phyloP scores from a whole-genome alignment of 805 yeast genomes.

The Candida suzukii region DNA sequence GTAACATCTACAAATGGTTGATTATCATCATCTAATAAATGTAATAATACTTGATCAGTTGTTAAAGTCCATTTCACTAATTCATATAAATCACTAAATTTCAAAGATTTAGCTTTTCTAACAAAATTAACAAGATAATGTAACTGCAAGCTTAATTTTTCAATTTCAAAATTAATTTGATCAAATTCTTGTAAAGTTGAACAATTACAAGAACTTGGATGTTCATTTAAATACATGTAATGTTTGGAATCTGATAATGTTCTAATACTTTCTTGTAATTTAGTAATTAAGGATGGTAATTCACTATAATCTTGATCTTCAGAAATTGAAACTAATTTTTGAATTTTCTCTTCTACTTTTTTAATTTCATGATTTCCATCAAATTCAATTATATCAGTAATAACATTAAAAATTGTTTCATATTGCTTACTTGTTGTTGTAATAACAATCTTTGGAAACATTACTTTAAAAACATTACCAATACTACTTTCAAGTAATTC shows the following conservation, averaged over 20 bases:
- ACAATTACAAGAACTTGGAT: constrained; percentile 2
- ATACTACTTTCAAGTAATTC: constrained; percentile 8
- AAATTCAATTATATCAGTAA: constrained; percentile 34
- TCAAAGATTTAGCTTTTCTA: constrained; percentile 19
- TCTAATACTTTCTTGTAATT: constrained; percentile 17
- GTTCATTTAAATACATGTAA: constrained; percentile 1
- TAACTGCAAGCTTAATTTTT: constrained; percentile 16
- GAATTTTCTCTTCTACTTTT: constrained; percentile 31
- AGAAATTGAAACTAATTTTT: constrained; percentile 22
- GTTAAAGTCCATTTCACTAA: constrained; percentile 49
- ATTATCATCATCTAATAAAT: constrained; percentile 53
- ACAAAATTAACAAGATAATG: constrained; percentile 20
- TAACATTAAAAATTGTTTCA: constrained; percentile 41
- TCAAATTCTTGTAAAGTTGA: constrained; percentile 1
- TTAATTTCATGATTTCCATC: constrained; percentile 28
- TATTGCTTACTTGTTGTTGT: constrained; percentile 54
- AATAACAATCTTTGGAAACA: constrained; percentile 40
- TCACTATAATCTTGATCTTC: constrained; percentile 18
- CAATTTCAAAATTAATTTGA: constrained; percentile 20
- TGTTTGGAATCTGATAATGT: constrained; percentile 14
- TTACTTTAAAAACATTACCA: constrained; percentile 15
- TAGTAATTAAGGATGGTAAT: constrained; percentile 10
- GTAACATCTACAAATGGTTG: constrained; percentile 70
- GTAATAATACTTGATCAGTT: constrained; percentile 67
- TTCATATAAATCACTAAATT: constrained; percentile 26